phyloP scores from a whole-genome alignment of 371 early-diverging fungal species.

The Mortierella sp. region DNA sequence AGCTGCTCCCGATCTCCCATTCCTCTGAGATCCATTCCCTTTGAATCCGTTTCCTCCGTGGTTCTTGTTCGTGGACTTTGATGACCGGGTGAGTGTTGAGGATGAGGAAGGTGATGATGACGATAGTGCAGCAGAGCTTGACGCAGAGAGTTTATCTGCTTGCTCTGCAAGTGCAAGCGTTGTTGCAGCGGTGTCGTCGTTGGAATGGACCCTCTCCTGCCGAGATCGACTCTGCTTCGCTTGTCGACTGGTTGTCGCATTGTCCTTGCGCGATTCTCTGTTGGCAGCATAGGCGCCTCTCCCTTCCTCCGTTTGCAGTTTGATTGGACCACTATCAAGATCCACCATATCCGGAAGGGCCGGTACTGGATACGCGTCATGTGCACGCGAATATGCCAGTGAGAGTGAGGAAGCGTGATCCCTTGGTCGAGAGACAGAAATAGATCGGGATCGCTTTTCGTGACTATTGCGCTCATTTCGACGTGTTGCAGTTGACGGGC shows the following conservation, averaged over 20 bases:
- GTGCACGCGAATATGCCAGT: not conserved
- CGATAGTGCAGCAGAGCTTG: not conserved
- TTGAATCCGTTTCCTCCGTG: slow-evolving; percentile 14
- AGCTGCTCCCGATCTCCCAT: slow-evolving; percentile 12
- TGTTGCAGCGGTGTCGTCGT: slow-evolving; percentile 6
- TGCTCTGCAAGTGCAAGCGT: not conserved
- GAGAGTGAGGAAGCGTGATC: not conserved
- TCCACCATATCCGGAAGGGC: too few relatives aligned
- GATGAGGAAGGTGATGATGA: not conserved
- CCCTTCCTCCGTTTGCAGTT: too few relatives aligned
- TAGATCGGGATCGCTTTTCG: slow-evolving; percentile 25
- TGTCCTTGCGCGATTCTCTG: not conserved
- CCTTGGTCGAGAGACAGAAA: slow-evolving; percentile 2
- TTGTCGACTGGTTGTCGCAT: not conserved
- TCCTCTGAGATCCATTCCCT: slow-evolving; percentile 22
- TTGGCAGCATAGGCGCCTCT: not conserved
- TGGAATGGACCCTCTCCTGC: slow-evolving; percentile 6
- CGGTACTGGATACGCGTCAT: not conserved
- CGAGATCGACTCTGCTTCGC: slow-evolving; percentile 6
- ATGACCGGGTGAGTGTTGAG: slow-evolving; percentile 7
- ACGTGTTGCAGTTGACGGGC: not conserved
- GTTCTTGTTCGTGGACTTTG: slow-evolving; percentile 14
- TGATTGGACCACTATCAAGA: too few relatives aligned
- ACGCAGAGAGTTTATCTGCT: not conserved
- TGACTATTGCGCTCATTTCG: slow-evolving; percentile 6